Conservation (phyloP, 306 rosid species). For the Astragalus glycyphyllos region DNA sequence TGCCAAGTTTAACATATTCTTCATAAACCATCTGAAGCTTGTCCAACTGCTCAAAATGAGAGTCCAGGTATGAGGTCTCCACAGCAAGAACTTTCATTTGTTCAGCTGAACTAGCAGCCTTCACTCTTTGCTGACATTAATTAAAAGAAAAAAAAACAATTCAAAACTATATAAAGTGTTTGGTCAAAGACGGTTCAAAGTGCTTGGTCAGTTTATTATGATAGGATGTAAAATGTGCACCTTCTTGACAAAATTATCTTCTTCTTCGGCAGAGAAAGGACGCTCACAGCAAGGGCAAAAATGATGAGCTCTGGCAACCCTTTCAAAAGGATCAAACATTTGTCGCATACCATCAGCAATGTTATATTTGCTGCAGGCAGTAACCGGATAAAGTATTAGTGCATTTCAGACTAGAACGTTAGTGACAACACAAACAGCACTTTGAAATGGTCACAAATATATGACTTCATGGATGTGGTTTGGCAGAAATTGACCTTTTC, state of each 20-base stretch:
- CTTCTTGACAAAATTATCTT: constrained; percentile 95
- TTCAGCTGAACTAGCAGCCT: constrained; percentile 81
- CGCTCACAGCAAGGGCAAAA: constrained; percentile 97
- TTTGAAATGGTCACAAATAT: constrained; percentile 34
- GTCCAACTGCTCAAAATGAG: constrained; percentile 89
- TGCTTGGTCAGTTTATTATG: constrained; percentile 19
- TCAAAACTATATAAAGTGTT: constrained; percentile 36
- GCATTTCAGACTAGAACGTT: constrained; percentile 24
- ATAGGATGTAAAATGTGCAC: constrained; percentile 47
- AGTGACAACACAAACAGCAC: constrained; percentile 25
- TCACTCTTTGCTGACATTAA: constrained; percentile 82
- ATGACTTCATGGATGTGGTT: constrained; percentile 28
- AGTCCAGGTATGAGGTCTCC: constrained; percentile 74
- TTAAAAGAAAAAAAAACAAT: constrained; percentile 34
- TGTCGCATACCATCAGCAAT: constrained; percentile 92
- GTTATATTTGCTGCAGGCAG: constrained; percentile 77
- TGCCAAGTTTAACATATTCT: constrained; percentile 76
- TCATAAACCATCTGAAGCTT: constrained; percentile 83
- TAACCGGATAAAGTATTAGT: constrained; percentile 49
- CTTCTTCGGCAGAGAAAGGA: constrained; percentile 84
- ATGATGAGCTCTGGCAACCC: constrained; percentile 91
- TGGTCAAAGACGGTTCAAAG: constrained; percentile 29
- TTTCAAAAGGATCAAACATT: constrained; percentile 96
- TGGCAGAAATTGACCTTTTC: constrained; percentile 64
- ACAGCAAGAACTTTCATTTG: constrained; percentile 76